phyloP scores from a whole-genome alignment of 768 basidiomycete genomes.

The Wakefieldia striispora region DNA sequence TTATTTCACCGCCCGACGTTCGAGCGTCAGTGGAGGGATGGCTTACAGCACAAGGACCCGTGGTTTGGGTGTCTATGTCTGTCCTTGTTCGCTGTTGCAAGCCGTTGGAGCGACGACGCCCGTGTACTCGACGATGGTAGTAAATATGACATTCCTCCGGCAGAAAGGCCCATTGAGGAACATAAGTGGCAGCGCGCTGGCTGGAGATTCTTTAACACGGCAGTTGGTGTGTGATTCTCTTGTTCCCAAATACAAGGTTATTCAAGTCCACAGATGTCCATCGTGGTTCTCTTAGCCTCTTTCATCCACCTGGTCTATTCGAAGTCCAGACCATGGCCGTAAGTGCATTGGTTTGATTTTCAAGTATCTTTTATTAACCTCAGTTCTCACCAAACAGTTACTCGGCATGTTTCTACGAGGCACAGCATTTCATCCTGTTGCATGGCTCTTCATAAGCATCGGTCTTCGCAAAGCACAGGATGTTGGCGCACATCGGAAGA shows the following conservation, averaged over 20 bases:
- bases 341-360: constrained; percentile 24
- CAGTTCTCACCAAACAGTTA: constrained; percentile 34
- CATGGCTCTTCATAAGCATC: constrained; percentile 54
- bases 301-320: constrained; percentile 57
- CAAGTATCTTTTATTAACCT: constrained; percentile 4
- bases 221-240: constrained; percentile 41
- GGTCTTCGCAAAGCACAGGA: constrained; percentile 69
- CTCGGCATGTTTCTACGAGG: constrained; percentile 55
- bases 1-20: constrained; percentile 74
- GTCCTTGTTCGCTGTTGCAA: constrained; percentile 65
- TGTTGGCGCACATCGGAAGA: constrained; percentile 71
- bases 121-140: constrained; percentile 47
- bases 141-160: constrained; percentile 19
- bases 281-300: constrained; percentile 46
- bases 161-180: constrained; percentile 27
- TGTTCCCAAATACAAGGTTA: neutral
- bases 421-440: constrained; percentile 45
- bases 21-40: constrained; percentile 53
- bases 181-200: constrained; percentile 55
- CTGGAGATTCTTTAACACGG: constrained; percentile 56
- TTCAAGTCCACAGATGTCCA: constrained; percentile 44
- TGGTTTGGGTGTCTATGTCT: constrained; percentile 65
- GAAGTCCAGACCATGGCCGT: constrained; percentile 60
- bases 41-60: constrained; percentile 50
- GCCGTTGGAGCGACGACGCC: constrained; percentile 62